Evolutionary conservation across 768 basidiomycete species (phyloP).

Genomic region (Tylopilus rubrobrunneus): DNA sequence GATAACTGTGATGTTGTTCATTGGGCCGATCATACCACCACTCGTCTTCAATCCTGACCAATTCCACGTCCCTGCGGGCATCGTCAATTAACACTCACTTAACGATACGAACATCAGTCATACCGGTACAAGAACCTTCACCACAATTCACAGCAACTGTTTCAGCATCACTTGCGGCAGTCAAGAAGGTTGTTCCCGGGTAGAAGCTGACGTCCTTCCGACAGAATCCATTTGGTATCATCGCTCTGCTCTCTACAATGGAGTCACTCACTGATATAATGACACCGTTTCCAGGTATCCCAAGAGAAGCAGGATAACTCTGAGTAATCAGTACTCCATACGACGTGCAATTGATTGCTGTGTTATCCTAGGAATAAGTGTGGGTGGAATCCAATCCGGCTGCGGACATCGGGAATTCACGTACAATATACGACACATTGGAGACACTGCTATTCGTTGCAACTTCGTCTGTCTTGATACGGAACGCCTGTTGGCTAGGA

Average conservation of each 20-base stretch:
- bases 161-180: slow-evolving; percentile 40
- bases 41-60: slow-evolving; percentile 43
- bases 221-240: background rate
- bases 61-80: slow-evolving; percentile 42
- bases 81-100: background rate
- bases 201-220: slow-evolving; percentile 49
- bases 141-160: slow-evolving; percentile 58
- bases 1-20: too few relatives aligned
- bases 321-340: slow-evolving; percentile 62
- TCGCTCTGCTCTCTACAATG: background rate
- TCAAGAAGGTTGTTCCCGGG: slow-evolving; percentile 37
- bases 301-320: slow-evolving; percentile 54
- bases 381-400: background rate
- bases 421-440: slow-evolving; percentile 47
- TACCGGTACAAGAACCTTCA: slow-evolving; percentile 45
- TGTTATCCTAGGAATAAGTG: slow-evolving; percentile 41
- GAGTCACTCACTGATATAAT: slow-evolving; percentile 43
- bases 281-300: slow-evolving; percentile 55
- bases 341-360: slow-evolving; percentile 40
- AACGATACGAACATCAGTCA: slow-evolving; percentile 1
- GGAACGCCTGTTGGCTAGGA: slow-evolving; percentile 49
- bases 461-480: slow-evolving; percentile 53
- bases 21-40: slow-evolving; percentile 41
- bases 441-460: slow-evolving; percentile 47
- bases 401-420: background rate